These are phyloP conservation scores for Eragrostis tef DNA, from an alignment of 202 grass and related monocot species.

Conservation along the genomic window DNA sequence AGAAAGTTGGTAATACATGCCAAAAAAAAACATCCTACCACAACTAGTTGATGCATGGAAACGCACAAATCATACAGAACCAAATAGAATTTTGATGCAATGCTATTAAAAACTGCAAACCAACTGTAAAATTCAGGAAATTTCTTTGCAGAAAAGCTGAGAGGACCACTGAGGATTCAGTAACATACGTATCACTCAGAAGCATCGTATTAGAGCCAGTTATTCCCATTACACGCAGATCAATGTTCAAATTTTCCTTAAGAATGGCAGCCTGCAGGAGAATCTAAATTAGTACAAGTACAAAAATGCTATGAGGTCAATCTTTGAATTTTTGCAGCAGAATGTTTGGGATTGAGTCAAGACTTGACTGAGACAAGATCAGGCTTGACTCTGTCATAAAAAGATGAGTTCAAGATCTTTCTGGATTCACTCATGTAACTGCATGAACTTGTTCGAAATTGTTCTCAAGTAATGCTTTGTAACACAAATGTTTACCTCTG, in stretches of 20 bases:
- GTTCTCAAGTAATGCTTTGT: conserved; percentile 6
- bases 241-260: conserved; percentile 96
- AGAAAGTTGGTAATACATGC: not conserved
- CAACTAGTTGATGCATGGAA: conserved; percentile 20
- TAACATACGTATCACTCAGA: conserved; percentile 83
- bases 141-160: conserved; percentile 21
- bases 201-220: conserved; percentile 76
- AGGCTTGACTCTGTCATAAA: not conserved
- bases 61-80: conserved; percentile 12
- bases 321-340: conserved; percentile 3
- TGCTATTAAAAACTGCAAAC: not conserved
- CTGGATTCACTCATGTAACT: not conserved
- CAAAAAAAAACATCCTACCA: conserved; percentile 30
- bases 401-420: not conserved
- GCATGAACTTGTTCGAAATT: not conserved
- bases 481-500: not conserved
- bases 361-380: not conserved
- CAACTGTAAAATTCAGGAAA: not conserved
- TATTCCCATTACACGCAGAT: conserved; percentile 96
- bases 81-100: conserved; percentile 1
- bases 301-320: not conserved
- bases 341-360: not conserved
- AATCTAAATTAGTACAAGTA: conserved; percentile 25
- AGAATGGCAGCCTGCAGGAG: conserved; percentile 71
- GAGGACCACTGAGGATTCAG: conserved; percentile 32